These are phyloP conservation scores for Lentinus brumalis DNA, from an alignment of 768 basidiomycete genomes.

Conservation along the genomic window DNA sequence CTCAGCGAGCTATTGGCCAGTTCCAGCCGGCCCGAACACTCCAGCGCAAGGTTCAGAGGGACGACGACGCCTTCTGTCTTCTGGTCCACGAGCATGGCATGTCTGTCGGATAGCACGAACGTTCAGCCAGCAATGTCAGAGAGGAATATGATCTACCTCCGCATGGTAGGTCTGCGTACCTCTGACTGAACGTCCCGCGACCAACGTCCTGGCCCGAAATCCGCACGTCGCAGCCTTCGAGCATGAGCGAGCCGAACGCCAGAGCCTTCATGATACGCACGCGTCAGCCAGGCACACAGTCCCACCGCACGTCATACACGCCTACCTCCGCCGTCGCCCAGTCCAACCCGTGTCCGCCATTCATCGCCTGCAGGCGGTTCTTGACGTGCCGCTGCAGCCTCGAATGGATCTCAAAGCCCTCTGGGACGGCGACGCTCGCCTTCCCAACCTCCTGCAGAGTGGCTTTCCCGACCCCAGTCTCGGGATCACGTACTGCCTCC, in stretches of 20 bases:
- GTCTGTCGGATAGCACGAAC: slow-evolving; percentile 38
- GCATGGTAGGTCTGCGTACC: slow-evolving; percentile 36
- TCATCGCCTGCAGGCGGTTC: slow-evolving; percentile 68
- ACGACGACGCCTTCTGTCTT: slow-evolving; percentile 77
- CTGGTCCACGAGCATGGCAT: slow-evolving; percentile 93
- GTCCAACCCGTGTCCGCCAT: slow-evolving; percentile 73
- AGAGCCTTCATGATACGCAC: slow-evolving; percentile 54
- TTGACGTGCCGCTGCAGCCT: slow-evolving; percentile 81
- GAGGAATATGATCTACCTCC: background rate
- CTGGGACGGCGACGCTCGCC: slow-evolving; percentile 64
- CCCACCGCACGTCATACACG: background rate
- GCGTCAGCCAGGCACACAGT: background rate
- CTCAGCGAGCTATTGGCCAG: slow-evolving; percentile 91
- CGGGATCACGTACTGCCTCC: slow-evolving; percentile 55
- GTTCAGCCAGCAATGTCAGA: background rate
- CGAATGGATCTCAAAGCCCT: slow-evolving; percentile 73
- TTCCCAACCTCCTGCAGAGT: slow-evolving; percentile 60
- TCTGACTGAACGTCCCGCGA: slow-evolving; percentile 85
- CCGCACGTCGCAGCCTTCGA: slow-evolving; percentile 79
- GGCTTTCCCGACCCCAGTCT: slow-evolving; percentile 64
- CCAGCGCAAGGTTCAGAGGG: slow-evolving; percentile 74
- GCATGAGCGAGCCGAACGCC: slow-evolving; percentile 86
- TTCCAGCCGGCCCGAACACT: slow-evolving; percentile 69
- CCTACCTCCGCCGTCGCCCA: slow-evolving; percentile 88
- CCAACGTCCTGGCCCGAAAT: slow-evolving; percentile 96